Base-by-base conservation (phyloP, 2,329 filamentous ascomycete species). In the Orbilia quercus region DNA sequence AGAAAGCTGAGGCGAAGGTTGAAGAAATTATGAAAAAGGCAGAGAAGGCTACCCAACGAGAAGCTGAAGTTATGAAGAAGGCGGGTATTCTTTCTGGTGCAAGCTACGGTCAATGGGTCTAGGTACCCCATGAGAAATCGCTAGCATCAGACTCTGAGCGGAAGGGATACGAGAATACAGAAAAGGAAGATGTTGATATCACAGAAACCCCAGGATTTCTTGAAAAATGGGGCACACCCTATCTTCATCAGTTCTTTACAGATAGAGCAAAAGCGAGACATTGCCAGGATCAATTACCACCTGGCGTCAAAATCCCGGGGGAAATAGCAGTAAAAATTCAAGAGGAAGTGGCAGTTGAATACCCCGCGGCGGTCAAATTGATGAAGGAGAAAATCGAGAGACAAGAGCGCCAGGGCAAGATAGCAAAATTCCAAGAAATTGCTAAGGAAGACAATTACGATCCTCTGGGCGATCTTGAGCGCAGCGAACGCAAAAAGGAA, bases 101-200 rank as follows among this genome's bases (percentile, higher is more conserved):
- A 7, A 51, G 50, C 23, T 28, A 22, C 11, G 62, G 62, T n/a
- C 62, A 66, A 38, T 66, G 62, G 62, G 62, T 55, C 9, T 65
- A 65, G 60, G 22, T 18, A 14, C 23, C 48, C 40, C n/a, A 22
- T 22, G 22, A 23, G 16, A 6, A 7, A n/a, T 31, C 18, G 11
- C 20, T 16, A 36, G 38, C 34, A 16, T 7, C 11, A 36, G 28
- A 14, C 14, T 9, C 7, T 20, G 14, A n/a, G 16, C 6, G 20
- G 12, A 25, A 48, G 23, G 23, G 11, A 9, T 25, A 11, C 18
- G 42, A 47, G 28, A 36, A 34, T 36, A 18, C 2, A 34, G 16
- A 34, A 34, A 51, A 40, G 7, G 12, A 34, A 14, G 1, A 7
- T 28, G 2, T 45, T 16, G n/a, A 45, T 16, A 22, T n/a, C 5